Percentiles rank a stretch among this genome's conserved stretches.
Evolutionary conservation across 176 grass and related monocot species (phyloP).

Genomic region (Oryza meridionalis): DNA sequence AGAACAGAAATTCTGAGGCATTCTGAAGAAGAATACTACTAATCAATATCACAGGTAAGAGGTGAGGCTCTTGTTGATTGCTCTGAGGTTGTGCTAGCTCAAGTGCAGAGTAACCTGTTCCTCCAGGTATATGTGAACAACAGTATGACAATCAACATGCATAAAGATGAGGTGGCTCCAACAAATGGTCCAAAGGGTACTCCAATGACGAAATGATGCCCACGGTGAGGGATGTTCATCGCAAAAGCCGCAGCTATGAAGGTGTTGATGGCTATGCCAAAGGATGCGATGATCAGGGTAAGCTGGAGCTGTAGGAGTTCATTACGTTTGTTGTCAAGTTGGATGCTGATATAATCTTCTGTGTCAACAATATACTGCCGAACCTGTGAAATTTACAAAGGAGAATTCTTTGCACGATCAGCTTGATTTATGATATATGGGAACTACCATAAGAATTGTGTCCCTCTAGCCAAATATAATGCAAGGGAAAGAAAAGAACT

Average conservation of each 20-base stretch:
- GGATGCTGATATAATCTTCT: conserved; percentile 82
- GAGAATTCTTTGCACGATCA: conserved; percentile 3
- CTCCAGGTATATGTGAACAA: not conserved
- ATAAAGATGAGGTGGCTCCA: conserved; percentile 42
- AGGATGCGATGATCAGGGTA: conserved; percentile 56
- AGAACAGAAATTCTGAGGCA: not conserved
- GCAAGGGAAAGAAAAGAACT: conserved; percentile 33
- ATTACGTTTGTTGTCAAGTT: conserved; percentile 82
- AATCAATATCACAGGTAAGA: not conserved
- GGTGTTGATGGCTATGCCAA: conserved; percentile 66
- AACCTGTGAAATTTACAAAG: conserved; percentile 49
- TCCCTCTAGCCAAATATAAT: not conserved
- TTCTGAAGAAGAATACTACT: not conserved
- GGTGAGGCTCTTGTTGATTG: not conserved
- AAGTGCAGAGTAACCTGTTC: not conserved
- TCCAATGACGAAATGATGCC: conserved; percentile 18
- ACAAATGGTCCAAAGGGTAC: conserved; percentile 60
- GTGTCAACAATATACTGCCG: conserved; percentile 72
- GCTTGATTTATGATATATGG: not conserved
- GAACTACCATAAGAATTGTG: not conserved
- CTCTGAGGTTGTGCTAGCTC: not conserved
- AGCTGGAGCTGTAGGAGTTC: conserved; percentile 67
- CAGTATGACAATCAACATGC: not conserved
- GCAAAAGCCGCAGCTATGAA: conserved; percentile 63
- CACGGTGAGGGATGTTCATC: conserved; percentile 55